A percentile compares a stretch with the other conserved stretches of the same genome.
Conservation (phyloP, 1,139 yeast species). For the Zygoascus hellenicus region DNA sequence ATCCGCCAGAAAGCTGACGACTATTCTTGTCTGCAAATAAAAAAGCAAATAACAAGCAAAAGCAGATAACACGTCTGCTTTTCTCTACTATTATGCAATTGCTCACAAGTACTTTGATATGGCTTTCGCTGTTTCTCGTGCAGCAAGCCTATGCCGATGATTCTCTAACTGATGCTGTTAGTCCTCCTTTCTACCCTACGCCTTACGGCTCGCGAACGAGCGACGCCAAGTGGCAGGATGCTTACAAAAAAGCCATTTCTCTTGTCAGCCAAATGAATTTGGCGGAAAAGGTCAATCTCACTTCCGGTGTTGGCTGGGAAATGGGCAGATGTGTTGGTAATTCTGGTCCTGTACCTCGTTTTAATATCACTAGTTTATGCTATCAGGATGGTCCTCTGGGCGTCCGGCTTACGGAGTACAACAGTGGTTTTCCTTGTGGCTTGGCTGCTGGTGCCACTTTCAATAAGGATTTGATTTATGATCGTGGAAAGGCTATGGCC, state of each 20-base stretch:
- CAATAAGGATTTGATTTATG: slow-evolving; percentile 37
- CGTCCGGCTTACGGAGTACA: slow-evolving; percentile 52
- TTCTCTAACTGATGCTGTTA: slow-evolving; percentile 13
- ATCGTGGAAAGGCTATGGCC: slow-evolving; percentile 54
- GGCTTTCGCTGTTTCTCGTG: not conserved
- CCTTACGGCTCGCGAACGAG: slow-evolving; percentile 23
- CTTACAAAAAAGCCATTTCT: slow-evolving; percentile 51
- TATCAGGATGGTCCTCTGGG: slow-evolving; percentile 65
- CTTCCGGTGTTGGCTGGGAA: slow-evolving; percentile 64
- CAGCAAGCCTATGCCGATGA: slow-evolving; percentile 2
- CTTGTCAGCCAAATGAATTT: slow-evolving; percentile 51
- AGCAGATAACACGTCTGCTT: too few species aligned
- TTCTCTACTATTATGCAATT: too few species aligned
- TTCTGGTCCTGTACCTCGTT: slow-evolving; percentile 53
- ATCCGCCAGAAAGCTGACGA: too few species aligned
- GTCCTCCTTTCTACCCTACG: slow-evolving; percentile 23
- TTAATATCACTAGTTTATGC: slow-evolving; percentile 53
- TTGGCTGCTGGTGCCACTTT: slow-evolving; percentile 43
- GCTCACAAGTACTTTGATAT: not conserved
- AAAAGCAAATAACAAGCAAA: too few species aligned
- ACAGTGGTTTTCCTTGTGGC: slow-evolving; percentile 50
- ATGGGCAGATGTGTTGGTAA: slow-evolving; percentile 61
- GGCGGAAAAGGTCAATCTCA: slow-evolving; percentile 54
- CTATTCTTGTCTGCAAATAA: too few species aligned
- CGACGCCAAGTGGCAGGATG: slow-evolving; percentile 47